Evolutionary conservation across 208 protist genomes (phyloP).

Genomic region (Trichomonas vaginalis): DNA sequence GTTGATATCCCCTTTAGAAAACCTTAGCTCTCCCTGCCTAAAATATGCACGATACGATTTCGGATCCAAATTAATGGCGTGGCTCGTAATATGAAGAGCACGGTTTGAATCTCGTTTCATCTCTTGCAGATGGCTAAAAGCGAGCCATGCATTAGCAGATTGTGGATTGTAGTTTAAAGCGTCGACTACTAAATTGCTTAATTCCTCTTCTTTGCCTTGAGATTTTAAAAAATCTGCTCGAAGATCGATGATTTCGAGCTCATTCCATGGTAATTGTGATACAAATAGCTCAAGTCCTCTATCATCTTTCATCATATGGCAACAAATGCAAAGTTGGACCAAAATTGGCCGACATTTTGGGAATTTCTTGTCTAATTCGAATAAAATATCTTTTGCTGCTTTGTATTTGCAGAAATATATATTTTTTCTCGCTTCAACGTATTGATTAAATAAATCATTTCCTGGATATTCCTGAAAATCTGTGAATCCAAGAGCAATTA

Average conservation of each 20-base stretch:
- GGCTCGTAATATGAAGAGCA: not conserved
- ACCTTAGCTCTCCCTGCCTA: not conserved
- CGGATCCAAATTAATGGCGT: not conserved
- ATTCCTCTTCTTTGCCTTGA: not conserved
- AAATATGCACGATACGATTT: not conserved
- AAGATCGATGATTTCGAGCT: not conserved
- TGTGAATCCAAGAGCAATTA: not conserved
- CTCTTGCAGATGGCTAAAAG: not conserved
- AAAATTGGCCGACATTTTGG: not conserved
- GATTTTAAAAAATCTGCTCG: not conserved
- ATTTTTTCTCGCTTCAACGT: not conserved
- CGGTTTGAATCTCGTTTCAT: not conserved
- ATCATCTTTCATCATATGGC: not conserved
- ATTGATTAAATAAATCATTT: not conserved
- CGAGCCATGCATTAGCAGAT: not conserved
- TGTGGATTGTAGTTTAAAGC: not conserved
- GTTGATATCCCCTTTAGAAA: not conserved
- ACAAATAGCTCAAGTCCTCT: not conserved
- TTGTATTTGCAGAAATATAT: not conserved
- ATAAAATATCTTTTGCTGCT: not conserved
- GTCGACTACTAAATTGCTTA: not conserved
- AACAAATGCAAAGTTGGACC: not conserved
- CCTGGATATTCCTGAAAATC: not conserved
- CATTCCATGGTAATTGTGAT: not conserved
- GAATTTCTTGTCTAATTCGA: not conserved